Evolutionary conservation across 2,329 filamentous ascomycete species (phyloP).

Genomic region (Cladosporium colombiae): DNA sequence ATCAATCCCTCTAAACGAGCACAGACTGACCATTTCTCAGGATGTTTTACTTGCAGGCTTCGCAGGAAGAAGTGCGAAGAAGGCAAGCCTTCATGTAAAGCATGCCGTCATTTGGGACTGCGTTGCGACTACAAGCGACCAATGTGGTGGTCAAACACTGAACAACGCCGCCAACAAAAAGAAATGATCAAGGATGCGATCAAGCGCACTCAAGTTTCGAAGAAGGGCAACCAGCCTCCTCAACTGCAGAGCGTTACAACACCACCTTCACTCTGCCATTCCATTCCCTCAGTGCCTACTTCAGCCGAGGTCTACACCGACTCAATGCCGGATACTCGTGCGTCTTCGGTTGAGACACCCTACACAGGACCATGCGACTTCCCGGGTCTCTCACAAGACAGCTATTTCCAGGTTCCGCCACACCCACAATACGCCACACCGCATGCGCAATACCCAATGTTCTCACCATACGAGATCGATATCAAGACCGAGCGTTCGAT

Average conservation of each 20-base stretch:
- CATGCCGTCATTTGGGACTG: constrained; percentile 72
- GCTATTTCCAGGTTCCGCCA: constrained; percentile 64
- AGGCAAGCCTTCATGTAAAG: constrained; percentile 62
- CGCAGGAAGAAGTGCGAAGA: constrained; percentile 72
- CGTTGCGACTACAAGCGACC: constrained; percentile 95
- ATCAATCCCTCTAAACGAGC: constrained; percentile 14
- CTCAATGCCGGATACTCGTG: constrained; percentile 70
- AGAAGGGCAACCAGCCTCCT: constrained; percentile 66
- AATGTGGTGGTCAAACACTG: constrained; percentile 95
- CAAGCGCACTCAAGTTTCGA: constrained; percentile 91
- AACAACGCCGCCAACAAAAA: constrained; percentile 82
- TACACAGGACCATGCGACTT: constrained; percentile 66
- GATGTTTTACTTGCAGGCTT: constrained; percentile 68
- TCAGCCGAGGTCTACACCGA: constrained; percentile 74
- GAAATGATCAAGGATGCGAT: constrained; percentile 96
- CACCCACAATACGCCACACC: constrained; percentile 41
- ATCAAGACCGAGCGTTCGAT: constrained; percentile 95
- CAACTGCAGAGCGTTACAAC: constrained; percentile 54
- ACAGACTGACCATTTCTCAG: constrained; percentile 47
- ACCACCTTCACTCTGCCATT: constrained; percentile 78
- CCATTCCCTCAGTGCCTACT: constrained; percentile 61
- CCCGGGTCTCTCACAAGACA: constrained; percentile 58
- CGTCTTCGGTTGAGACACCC: constrained; percentile 78
- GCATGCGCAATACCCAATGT: constrained; percentile 54
- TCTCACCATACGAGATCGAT: constrained; percentile 86